Evolutionary conservation across 352 stramenopile genomes (phyloP).

Genomic region (Pythium guiyangense): DNA sequence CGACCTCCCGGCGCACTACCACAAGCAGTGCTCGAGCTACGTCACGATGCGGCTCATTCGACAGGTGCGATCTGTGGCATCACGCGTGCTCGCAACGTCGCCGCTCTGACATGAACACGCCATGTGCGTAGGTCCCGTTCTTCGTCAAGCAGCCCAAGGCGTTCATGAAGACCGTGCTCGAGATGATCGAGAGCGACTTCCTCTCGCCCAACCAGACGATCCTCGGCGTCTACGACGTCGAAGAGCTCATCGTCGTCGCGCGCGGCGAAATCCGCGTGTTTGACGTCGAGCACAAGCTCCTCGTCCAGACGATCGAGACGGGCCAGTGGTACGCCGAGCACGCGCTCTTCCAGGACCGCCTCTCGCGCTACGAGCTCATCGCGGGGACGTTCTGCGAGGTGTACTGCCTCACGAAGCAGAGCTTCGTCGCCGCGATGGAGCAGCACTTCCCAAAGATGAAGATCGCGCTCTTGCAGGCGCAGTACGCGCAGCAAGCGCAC

Average conservation of each 20-base stretch:
- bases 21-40: conserved; percentile 16
- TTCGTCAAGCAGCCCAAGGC: conserved; percentile 14
- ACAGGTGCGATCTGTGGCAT: conserved; percentile 1
- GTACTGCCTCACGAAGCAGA: conserved; percentile 16
- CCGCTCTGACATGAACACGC: not conserved
- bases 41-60: conserved; percentile 14
- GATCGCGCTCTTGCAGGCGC: conserved; percentile 7
- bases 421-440: conserved; percentile 10
- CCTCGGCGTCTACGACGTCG: conserved; percentile 8
- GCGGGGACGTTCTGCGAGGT: conserved; percentile 22
- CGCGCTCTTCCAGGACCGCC: conserved; percentile 17
- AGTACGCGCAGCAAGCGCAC: conserved; percentile 1
- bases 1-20: conserved; percentile 18
- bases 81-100: not conserved
- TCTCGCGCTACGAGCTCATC: conserved; percentile 15
- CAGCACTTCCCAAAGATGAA: conserved; percentile 9
- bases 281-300: conserved; percentile 7
- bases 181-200: conserved; percentile 17
- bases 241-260: conserved; percentile 16
- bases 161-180: conserved; percentile 16
- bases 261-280: conserved; percentile 18
- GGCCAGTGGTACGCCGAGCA: conserved; percentile 18
- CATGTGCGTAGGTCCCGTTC: conserved; percentile 13
- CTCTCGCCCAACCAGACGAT: conserved; percentile 16
- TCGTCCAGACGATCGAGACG: conserved; percentile 10